Evolutionary conservation across 495 filamentous ascomycete species (phyloP).

Genomic region (Trypethelium eluteriae): DNA sequence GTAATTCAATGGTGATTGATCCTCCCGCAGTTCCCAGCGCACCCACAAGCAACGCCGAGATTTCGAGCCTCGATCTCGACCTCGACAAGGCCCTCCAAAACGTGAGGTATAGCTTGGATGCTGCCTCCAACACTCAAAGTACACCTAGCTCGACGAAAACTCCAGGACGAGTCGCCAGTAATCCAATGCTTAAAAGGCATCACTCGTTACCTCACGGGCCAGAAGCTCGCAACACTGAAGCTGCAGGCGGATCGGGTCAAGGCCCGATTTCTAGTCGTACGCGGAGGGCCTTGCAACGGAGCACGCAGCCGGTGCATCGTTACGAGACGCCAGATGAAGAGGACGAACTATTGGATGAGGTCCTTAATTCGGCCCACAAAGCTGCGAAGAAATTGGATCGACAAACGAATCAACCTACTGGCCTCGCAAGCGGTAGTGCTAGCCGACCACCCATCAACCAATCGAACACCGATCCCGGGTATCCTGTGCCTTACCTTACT

Average conservation of each 20-base stretch:
- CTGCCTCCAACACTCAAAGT: constrained; percentile 45
- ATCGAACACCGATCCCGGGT: constrained; percentile 47
- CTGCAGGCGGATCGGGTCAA: constrained; percentile 36
- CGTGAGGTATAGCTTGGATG: constrained; percentile 56
- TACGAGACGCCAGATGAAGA: constrained; percentile 97
- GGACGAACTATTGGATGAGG: constrained; percentile 90
- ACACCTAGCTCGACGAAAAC: constrained; percentile 26
- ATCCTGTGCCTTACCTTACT: constrained; percentile 73
- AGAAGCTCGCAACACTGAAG: constrained; percentile 50
- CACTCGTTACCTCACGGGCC: constrained; percentile 69
- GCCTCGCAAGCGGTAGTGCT: constrained; percentile 35
- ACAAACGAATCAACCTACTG: constrained; percentile 13
- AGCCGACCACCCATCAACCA: constrained; percentile 23
- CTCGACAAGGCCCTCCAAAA: constrained; percentile 74
- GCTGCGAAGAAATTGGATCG: constrained; percentile 48
- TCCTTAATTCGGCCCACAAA: constrained; percentile 51
- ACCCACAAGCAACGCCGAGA: constrained; percentile 51
- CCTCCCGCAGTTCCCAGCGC: constrained; percentile 21
- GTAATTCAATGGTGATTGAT: constrained; percentile 62
- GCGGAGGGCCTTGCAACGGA: constrained; percentile 67
- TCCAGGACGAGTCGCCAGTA: constrained; percentile 27
- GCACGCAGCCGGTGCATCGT: constrained; percentile 62
- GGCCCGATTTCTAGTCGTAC: constrained; percentile 75
- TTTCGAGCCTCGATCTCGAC: background rate
- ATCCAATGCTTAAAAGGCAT: constrained; percentile 51